Base-by-base conservation (phyloP, 2,329 filamentous ascomycete species). In the Scedosporium dehoogii region DNA sequence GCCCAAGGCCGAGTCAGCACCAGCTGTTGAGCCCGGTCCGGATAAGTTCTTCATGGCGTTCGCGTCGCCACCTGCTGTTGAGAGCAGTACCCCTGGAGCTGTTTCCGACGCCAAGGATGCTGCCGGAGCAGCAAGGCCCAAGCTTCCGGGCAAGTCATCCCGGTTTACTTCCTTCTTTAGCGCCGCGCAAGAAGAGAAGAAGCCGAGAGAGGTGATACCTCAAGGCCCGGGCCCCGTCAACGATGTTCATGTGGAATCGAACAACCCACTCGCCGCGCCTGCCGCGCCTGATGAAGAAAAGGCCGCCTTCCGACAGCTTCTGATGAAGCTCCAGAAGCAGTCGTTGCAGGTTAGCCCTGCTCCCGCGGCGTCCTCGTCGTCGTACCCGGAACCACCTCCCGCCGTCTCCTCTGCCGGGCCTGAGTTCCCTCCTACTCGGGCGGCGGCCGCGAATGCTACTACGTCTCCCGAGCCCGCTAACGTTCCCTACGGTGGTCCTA, bases 101-200 rank as follows among this genome's bases (percentile, higher is more conserved):
- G 66, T n/a, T 18, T n/a, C 71, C 46, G 74, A 72, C 65, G 69
- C 65, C 59, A 82, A 76, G 66, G 79, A 79, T 25, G 62, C 46
- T 6, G 33, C 27, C 14, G 44, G 10, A 4, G 44, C 33, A n/a
- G 65, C 72, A 55, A 84, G 81, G 69, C 73, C 80, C 12, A 84
- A 82, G 69, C 73, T 80, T 12, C 76, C 75, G 3, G 74, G 70
- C 27, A 92, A 93, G 70, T 84, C 89, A 4, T 97, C 92, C 12
- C 83, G 91, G 62, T 97, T 97, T 71, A 92, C 91, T 59, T 91
- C 88, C 3, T 89, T 97, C 68, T 91, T 92, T 71, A 81, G 80
- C 46, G 76, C 77, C 7, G 69, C 60, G 33, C 63, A 60, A 58
- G 60, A 62, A 33, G 65, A 61, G 14, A 41, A 55, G 29, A 61